A percentile compares a stretch with the other conserved stretches of the same genome.
Evolutionary conservation across 2,329 filamentous ascomycete genomes (phyloP).

Genomic region (Ophiostoma himal-ulmi): DNA sequence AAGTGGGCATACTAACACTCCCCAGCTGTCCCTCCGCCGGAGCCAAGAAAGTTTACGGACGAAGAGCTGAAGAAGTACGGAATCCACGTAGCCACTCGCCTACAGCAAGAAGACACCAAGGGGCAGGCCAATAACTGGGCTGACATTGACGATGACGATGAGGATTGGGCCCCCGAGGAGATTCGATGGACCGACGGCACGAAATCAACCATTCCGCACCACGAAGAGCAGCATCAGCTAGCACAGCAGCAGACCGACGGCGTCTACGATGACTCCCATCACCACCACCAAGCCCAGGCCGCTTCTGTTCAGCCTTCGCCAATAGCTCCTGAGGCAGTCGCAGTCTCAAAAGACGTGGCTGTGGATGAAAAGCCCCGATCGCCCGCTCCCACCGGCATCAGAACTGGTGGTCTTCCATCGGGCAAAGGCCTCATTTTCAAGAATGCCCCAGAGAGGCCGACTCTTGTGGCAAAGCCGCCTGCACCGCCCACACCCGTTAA

Average conservation of each 20-base stretch:
- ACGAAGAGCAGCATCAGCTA: conserved; percentile 43
- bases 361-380: conserved; percentile 42
- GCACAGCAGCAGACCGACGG: conserved; percentile 24
- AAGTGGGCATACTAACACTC: neutral
- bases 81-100: conserved; percentile 74
- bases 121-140: conserved; percentile 84
- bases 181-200: conserved; percentile 87
- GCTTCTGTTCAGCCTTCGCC: conserved; percentile 18
- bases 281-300: conserved; percentile 23
- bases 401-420: conserved; percentile 43
- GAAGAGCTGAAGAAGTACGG: conserved; percentile 83
- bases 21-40: conserved; percentile 56
- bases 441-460: conserved; percentile 63
- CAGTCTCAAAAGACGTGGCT: conserved; percentile 29
- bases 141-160: conserved; percentile 82
- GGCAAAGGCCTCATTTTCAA: conserved; percentile 61
- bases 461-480: conserved; percentile 66
- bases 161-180: conserved; percentile 78
- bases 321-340: neutral
- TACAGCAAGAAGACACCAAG: conserved; percentile 57
- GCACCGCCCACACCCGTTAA: conserved; percentile 65
- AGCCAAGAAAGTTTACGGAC: conserved; percentile 77
- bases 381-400: conserved; percentile 37
- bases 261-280: neutral
- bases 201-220: conserved; percentile 66